Evolutionary conservation across 2,329 filamentous ascomycete genomes (phyloP), one percentile per base, ranked within the genome.

Genomic region (Ophiostoma himal-ulmi): DNA sequence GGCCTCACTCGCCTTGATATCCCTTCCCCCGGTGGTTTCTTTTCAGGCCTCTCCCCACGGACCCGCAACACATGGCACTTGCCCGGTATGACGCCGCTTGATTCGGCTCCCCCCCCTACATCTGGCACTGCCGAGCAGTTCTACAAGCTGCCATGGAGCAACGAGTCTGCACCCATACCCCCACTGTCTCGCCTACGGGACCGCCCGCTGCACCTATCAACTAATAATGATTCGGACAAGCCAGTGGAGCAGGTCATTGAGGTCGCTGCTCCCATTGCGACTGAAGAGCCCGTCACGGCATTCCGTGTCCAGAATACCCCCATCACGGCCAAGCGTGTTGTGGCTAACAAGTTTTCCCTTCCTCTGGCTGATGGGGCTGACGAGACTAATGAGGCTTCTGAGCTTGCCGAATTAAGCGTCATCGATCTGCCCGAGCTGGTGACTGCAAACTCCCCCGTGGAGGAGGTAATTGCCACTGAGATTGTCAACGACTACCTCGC

Each of bases 41-140:
- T 97, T 80, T 92, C 92, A 1, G 93, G 91, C 0, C 85, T 97
- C 37, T 92, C 91, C 52, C 87, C 90, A 3, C 86, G 88, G 69
- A 88, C 90, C 52, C 88, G 93, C 69, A 88, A 89, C 76, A 95
- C 94, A 14, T 98, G 94, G 94, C 88, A 92, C 76, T 81, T 89
- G 72, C 69, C 85, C 13, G 81, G 81, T 37, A 81, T 79, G 74
- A 83, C 84, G 26, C 84, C 85, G 22, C 71, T 72, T 14, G 84
- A 86, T 8, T 85, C 84, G 22, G 77, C 83, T 73, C 80, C 81
- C 3, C 88, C 88, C 0, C 93, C 93, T 1, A 94, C 92, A 0
- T 97, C 94, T 1, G 92, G 93, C 39, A 93, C 91, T n/a, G 94
- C 94, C 11, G 92, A 97, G 78, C 88, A 91, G 73, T 98, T 97